Evolutionary conservation across 208 protist genomes (phyloP).

Genomic region (Endotrypanum monterogeii): DNA sequence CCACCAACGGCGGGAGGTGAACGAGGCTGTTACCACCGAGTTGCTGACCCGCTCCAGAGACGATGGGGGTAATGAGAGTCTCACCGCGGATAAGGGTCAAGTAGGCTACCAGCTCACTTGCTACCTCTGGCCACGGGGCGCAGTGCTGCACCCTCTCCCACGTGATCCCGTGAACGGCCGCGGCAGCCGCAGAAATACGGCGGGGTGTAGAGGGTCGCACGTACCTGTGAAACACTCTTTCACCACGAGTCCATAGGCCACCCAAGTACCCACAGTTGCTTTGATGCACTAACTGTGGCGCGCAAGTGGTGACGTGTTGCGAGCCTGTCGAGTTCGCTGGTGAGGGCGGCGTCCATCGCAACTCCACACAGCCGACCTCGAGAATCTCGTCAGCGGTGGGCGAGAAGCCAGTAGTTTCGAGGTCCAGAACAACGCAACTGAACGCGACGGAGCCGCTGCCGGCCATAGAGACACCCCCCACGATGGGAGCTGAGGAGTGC

Average conservation of each 20-base stretch:
- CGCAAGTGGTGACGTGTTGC: neutral
- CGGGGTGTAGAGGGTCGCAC: conserved; percentile 34
- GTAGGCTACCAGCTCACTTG: conserved; percentile 31
- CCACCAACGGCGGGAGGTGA: conserved; percentile 64
- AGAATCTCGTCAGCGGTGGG: conserved; percentile 46
- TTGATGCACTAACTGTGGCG: neutral
- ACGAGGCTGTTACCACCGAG: neutral
- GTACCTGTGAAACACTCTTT: conserved; percentile 45
- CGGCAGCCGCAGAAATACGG: conserved; percentile 14
- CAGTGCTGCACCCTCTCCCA: conserved; percentile 30
- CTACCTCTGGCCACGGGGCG: conserved; percentile 29
- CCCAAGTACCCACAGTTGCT: neutral
- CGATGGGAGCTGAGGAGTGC: neutral
- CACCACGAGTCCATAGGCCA: conserved; percentile 40
- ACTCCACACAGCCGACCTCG: conserved; percentile 57
- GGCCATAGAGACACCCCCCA: neutral
- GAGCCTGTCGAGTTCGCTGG: neutral
- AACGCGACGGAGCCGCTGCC: conserved; percentile 10
- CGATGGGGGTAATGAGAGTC: neutral
- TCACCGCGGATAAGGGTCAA: neutral
- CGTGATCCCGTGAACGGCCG: conserved; percentile 43
- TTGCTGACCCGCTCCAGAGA: neutral
- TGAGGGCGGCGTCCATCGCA: conserved; percentile 46
- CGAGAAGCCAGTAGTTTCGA: conserved; percentile 76
- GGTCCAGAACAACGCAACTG: conserved; percentile 50